Base-by-base conservation (phyloP, 345 rosid species). In the Fremontodendron californicum region DNA sequence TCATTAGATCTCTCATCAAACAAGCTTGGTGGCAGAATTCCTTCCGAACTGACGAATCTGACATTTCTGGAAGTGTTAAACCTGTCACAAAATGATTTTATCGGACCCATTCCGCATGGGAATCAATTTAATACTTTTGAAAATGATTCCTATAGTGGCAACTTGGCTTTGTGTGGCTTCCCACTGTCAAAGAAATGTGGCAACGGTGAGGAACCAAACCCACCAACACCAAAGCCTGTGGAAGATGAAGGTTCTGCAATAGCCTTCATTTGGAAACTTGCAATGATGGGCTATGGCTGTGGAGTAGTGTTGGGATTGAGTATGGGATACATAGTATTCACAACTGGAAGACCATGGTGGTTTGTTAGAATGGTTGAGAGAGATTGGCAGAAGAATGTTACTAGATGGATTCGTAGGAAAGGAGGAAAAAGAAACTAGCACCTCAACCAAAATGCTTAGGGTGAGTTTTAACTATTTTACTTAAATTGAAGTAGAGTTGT, bases 1-100 rank as follows among this genome's bases (percentile, higher is more conserved):
- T 81, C 71, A 18, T 13, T 82, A 0, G 79, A 78, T 16, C 69
- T 78, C 39, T 82, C 77, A 0, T 49, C 7, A 23, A 82, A 79
- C 71, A 37, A 57, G n/a, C 80, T 82, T 10, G 7, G 10, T 18
- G 75, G 75, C 3, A 12, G 40, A 6, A 71, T 71, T 49, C 75
- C 75, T 19, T 9, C 7, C 6, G 12, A 70, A 27, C 27, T 46
- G 74, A 70, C 74, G 18, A 70, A 18, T 23, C 15, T 70, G 23
- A 46, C 74, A 7, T 27, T 70, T 23, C 74, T 70, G 2, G 58
- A 2, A 16, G 58, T 48, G 25, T 29, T 70, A 27, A 15, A 29
- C 0, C 5, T 49, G 0, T 70, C 42, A 0, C 12, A 48, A 18
- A 81, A 78, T 27, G n/a, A n/a, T 3, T 74, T 83, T 6, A 16